phyloP scores from a whole-genome alignment of 192 early-diverging fungal genomes.

The Podila epicladia region DNA sequence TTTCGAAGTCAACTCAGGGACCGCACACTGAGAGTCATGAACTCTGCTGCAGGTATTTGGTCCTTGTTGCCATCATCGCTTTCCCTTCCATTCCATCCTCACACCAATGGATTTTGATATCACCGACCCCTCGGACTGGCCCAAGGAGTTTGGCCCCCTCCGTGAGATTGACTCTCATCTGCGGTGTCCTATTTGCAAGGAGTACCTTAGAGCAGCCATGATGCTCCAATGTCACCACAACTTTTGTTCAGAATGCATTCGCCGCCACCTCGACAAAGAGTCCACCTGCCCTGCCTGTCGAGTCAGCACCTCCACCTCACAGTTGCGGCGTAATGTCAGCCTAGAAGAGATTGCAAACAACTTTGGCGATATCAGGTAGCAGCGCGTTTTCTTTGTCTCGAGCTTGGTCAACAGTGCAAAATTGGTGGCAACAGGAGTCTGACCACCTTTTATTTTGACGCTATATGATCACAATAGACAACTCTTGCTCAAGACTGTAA shows the following conservation, averaged over 20 bases:
- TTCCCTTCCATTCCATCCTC: not conserved
- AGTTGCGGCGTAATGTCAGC: conserved; percentile 30
- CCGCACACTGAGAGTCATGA: not conserved
- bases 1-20: not conserved
- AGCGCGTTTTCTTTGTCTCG: too few species aligned
- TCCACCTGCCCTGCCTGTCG: conserved; percentile 76
- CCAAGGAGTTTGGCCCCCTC: conserved; percentile 57
- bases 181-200: conserved; percentile 83
- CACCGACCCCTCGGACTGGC: conserved; percentile 78
- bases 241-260: conserved; percentile 82
- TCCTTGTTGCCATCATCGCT: not conserved
- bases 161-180: conserved; percentile 72
- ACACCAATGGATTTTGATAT: conserved; percentile 49
- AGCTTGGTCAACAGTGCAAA: not conserved
- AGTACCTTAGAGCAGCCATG: conserved; percentile 69
- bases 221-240: conserved; percentile 75
- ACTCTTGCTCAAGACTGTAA: conserved; percentile 16
- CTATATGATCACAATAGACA: conserved; percentile 4
- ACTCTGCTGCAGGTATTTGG: not conserved
- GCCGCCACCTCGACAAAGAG: conserved; percentile 66
- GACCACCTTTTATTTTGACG: not conserved
- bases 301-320: conserved; percentile 33
- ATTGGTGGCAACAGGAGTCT: conserved; percentile 39
- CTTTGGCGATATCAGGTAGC: conserved; percentile 41
- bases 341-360: conserved; percentile 41